phyloP scores from a whole-genome alignment of 2,329 filamentous ascomycete species.

The Proliferodiscus dingleyae region DNA sequence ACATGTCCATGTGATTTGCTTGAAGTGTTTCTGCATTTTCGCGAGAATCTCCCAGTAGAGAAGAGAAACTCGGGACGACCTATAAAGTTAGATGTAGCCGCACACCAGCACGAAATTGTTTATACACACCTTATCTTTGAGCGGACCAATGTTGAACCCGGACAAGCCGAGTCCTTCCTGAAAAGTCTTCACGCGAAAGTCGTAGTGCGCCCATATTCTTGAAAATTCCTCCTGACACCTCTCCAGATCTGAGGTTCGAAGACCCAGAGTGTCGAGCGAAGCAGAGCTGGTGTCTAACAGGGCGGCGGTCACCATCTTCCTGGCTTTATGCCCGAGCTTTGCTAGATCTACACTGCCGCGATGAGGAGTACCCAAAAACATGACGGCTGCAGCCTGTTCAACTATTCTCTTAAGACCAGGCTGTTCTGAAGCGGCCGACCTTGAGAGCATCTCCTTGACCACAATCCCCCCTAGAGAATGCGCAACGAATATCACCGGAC shows the following conservation, averaged over 20 bases:
- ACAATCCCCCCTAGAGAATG: conserved; percentile 15
- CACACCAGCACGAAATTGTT: neutral
- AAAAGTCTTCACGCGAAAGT: conserved; percentile 14
- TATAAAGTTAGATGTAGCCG: conserved; percentile 1
- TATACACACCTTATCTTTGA: conserved; percentile 3
- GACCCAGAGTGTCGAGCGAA: conserved; percentile 1
- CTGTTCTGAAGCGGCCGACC: too few relatives aligned
- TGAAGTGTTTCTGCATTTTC: conserved; percentile 33
- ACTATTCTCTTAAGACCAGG: conserved; percentile 7
- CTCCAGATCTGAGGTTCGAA: conserved; percentile 21
- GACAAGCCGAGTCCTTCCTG: conserved; percentile 9
- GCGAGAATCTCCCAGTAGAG: conserved; percentile 27
- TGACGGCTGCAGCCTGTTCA: conserved; percentile 11
- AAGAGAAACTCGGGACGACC: conserved; percentile 10
- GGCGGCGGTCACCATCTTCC: conserved; percentile 12
- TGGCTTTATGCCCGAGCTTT: conserved; percentile 16
- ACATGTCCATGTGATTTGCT: conserved; percentile 38
- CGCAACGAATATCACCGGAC: conserved; percentile 12
- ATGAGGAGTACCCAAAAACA: conserved; percentile 32
- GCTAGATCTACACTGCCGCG: conserved; percentile 23
- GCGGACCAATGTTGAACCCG: neutral
- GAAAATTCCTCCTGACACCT: conserved; percentile 12
- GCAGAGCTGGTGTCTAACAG: conserved; percentile 11
- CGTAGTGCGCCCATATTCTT: conserved; percentile 2
- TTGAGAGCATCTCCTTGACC: conserved; percentile 8